Conservation (phyloP, 768 basidiomycete genomes). For the Tylopilus sp. region DNA sequence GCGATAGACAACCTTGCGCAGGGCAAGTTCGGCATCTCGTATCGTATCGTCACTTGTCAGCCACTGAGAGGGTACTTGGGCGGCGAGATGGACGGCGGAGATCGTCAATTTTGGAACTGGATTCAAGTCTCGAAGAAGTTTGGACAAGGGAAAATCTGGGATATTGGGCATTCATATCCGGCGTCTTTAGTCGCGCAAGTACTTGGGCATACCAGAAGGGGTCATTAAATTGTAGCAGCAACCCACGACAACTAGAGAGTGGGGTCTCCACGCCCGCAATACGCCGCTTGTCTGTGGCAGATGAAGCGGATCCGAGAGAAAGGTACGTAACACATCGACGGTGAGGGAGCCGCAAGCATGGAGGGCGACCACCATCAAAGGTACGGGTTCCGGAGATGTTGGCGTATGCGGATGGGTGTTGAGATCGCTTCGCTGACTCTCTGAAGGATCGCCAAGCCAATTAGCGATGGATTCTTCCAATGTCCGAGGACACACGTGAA, state of each 20-base stretch:
- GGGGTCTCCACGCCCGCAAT: constrained; percentile 43
- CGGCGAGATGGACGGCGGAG: constrained; percentile 60
- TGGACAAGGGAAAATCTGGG: constrained; percentile 57
- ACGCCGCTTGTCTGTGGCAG: constrained; percentile 1
- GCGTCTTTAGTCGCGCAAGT: neutral
- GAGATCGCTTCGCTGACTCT: neutral
- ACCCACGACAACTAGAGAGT: constrained; percentile 60
- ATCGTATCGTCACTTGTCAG: constrained; percentile 32
- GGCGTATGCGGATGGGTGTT: neutral
- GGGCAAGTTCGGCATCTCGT: constrained; percentile 43
- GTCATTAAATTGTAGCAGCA: constrained; percentile 78
- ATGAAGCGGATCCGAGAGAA: constrained; percentile 31
- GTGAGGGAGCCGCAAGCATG: constrained; percentile 78
- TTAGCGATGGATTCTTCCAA: constrained; percentile 45
- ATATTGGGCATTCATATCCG: constrained; percentile 2
- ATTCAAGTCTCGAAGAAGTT: constrained; percentile 15
- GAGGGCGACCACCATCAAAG: constrained; percentile 62
- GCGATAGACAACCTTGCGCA: constrained; percentile 70
- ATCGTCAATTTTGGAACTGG: constrained; percentile 29
- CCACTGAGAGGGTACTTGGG: constrained; percentile 70
- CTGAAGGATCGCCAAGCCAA: constrained; percentile 42
- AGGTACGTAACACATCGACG: constrained; percentile 58
- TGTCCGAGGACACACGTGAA: constrained; percentile 49
- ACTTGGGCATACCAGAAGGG: constrained; percentile 37
- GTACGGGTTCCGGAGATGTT: constrained; percentile 21